Percentiles rank a stretch among this genome's conserved stretches.
Evolutionary conservation across 352 stramenopile genomes (phyloP).

Genomic region (Globisporangium mamillatum): DNA sequence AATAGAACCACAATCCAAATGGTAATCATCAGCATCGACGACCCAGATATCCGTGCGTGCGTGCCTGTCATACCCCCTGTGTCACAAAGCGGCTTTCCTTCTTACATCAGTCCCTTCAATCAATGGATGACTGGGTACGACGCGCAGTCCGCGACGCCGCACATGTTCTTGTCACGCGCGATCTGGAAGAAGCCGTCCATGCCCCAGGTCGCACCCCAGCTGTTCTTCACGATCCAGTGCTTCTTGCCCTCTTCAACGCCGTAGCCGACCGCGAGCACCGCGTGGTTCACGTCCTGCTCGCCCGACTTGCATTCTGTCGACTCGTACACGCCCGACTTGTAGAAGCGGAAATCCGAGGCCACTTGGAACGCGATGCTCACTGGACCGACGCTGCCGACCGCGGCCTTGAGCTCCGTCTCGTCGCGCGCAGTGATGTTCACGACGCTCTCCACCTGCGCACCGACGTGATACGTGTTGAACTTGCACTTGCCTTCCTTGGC

Average conservation of each 20-base stretch:
- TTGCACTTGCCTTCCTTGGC: slow-evolving; percentile 79
- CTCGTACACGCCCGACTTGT: slow-evolving; percentile 87
- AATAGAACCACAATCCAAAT: neutral
- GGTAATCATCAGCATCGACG: neutral
- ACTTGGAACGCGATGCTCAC: slow-evolving; percentile 88
- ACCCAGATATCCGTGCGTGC: neutral
- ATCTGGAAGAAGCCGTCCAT: slow-evolving; percentile 96
- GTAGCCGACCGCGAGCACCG: slow-evolving; percentile 96
- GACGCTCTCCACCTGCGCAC: slow-evolving; percentile 66
- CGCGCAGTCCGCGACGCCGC: slow-evolving; percentile 83
- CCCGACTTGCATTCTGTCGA: slow-evolving; percentile 78
- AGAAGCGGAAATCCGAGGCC: slow-evolving; percentile 86
- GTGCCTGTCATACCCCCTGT: neutral
- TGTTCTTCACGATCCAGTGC: slow-evolving; percentile 99
- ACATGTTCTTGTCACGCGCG: slow-evolving; percentile 87
- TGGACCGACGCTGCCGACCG: slow-evolving; percentile 61
- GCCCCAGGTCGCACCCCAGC: slow-evolving; percentile 91
- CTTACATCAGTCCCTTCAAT: neutral
- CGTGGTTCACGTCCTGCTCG: slow-evolving; percentile 88
- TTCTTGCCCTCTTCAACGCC: slow-evolving; percentile 85
- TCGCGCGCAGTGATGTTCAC: slow-evolving; percentile 85
- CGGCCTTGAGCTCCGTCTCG: slow-evolving; percentile 70
- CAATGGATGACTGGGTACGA: slow-evolving; percentile 75
- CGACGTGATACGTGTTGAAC: slow-evolving; percentile 72
- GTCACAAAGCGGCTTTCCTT: neutral